Evolutionary conservation across 352 stramenopile species (phyloP).

Genomic region (Phytopythium mirpurense): DNA sequence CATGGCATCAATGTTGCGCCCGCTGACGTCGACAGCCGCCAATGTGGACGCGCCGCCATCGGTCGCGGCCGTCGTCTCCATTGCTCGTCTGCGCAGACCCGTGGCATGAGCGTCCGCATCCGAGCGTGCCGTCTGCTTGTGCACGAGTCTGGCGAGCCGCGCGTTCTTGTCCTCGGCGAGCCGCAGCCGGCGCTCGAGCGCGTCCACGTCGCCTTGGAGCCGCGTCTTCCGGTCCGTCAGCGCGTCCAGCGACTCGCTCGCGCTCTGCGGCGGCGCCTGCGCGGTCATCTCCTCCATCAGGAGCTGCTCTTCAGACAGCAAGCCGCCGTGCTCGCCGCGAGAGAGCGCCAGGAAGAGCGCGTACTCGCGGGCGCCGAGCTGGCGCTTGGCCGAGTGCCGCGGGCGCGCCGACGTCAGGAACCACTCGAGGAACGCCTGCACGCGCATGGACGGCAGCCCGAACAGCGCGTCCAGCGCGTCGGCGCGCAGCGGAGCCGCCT

Average conservation of each 20-base stretch:
- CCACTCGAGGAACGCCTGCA: slow-evolving; percentile 44
- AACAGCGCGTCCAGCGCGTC: slow-evolving; percentile 35
- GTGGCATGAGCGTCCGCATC: neutral
- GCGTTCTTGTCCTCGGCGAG: slow-evolving; percentile 21
- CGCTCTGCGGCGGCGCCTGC: slow-evolving; percentile 1
- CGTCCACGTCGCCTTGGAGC: slow-evolving; percentile 24
- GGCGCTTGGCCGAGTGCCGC: slow-evolving; percentile 21
- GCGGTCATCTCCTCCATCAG: slow-evolving; percentile 13
- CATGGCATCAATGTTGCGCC: slow-evolving; percentile 3
- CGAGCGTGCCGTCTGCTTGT: slow-evolving; percentile 10
- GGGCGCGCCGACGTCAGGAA: slow-evolving; percentile 24
- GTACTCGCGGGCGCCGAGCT: slow-evolving; percentile 20
- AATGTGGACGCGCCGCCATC: neutral
- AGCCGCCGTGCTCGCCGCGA: neutral
- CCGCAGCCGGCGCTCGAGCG: slow-evolving; percentile 22
- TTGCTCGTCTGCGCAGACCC: neutral
- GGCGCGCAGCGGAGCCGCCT: slow-evolving; percentile 9
- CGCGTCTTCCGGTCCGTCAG: slow-evolving; percentile 12
- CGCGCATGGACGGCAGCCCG: slow-evolving; percentile 29
- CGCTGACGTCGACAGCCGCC: neutral
- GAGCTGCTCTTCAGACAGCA: slow-evolving; percentile 21
- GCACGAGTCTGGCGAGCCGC: slow-evolving; percentile 19
- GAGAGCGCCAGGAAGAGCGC: slow-evolving; percentile 25
- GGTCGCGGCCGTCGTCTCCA: neutral
- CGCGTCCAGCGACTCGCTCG: slow-evolving; percentile 23